Evolutionary conservation across 208 protist species (phyloP).

Genomic region (Trypanosoma platydactyli): DNA sequence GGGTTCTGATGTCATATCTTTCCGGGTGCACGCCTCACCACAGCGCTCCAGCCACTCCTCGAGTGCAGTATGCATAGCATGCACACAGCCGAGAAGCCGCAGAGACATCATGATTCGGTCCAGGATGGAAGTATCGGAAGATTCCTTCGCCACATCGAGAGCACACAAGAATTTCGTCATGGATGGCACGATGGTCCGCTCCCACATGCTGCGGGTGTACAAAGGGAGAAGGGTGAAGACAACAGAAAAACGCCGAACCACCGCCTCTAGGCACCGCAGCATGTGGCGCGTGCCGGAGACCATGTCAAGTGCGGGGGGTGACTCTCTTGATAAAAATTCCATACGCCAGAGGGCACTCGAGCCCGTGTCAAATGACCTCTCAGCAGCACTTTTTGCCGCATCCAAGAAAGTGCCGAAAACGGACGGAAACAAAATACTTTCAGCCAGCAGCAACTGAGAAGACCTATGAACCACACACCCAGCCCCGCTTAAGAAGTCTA

Average conservation of each 20-base stretch:
- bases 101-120: constrained; percentile 6
- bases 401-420: constrained; percentile 34
- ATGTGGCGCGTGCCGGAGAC: constrained; percentile 36
- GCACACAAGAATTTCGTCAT: constrained; percentile 2
- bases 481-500: constrained; percentile 25
- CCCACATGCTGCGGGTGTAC: constrained; percentile 12
- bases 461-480: constrained; percentile 9
- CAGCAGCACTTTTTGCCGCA: constrained; percentile 25
- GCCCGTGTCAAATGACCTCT: constrained; percentile 35
- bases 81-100: constrained; percentile 15
- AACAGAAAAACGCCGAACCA: constrained; percentile 42
- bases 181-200: constrained; percentile 15
- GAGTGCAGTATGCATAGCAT: constrained; percentile 15
- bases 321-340: constrained; percentile 34
- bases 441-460: constrained; percentile 17
- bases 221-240: constrained; percentile 35
- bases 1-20: background rate
- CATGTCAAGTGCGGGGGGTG: background rate
- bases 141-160: background rate
- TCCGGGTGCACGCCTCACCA: background rate
- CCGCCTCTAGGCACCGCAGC: constrained; percentile 52
- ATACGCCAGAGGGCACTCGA: constrained; percentile 49
- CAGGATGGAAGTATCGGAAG: background rate
- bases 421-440: constrained; percentile 24
- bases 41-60: constrained; percentile 29